These are phyloP conservation scores for Calonectria hawksworthii DNA, from an alignment of 2,329 filamentous ascomycete species.

Conservation along the genomic window DNA sequence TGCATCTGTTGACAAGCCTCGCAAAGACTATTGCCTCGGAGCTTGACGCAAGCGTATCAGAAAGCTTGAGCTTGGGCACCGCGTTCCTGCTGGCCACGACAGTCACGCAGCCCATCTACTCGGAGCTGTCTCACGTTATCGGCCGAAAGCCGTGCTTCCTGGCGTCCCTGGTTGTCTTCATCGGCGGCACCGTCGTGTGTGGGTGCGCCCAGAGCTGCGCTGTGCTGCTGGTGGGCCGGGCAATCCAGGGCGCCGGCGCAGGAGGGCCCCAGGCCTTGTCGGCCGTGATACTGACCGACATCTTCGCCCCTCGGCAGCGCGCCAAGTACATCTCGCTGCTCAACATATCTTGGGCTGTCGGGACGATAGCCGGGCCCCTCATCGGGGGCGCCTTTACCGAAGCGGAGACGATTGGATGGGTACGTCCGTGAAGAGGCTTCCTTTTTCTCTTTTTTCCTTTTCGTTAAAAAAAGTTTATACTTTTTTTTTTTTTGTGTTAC, in stretches of 20 bases:
- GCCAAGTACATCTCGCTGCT: constrained; percentile 56
- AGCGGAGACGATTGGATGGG: constrained; percentile 39
- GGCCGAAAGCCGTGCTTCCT: constrained; percentile 49
- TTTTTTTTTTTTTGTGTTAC: neutral
- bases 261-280: constrained; percentile 52
- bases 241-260: constrained; percentile 53
- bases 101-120: constrained; percentile 67
- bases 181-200: constrained; percentile 57
- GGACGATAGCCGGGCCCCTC: constrained; percentile 57
- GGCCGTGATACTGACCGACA: constrained; percentile 53
- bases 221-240: constrained; percentile 50
- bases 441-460: neutral
- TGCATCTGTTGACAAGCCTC: constrained; percentile 13
- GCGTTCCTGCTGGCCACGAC: constrained; percentile 77
- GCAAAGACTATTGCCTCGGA: constrained; percentile 41
- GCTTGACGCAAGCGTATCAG: constrained; percentile 42
- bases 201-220: constrained; percentile 49
- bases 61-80: constrained; percentile 63
- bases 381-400: constrained; percentile 42
- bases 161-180: constrained; percentile 48
- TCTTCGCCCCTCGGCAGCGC: constrained; percentile 58
- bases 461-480: neutral
- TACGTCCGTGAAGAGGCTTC: constrained; percentile 15
- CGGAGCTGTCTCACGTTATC: constrained; percentile 53
- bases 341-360: constrained; percentile 67